Evolutionary conservation across 2,329 filamentous ascomycete species (phyloP).

Genomic region (Claviceps sp.): DNA sequence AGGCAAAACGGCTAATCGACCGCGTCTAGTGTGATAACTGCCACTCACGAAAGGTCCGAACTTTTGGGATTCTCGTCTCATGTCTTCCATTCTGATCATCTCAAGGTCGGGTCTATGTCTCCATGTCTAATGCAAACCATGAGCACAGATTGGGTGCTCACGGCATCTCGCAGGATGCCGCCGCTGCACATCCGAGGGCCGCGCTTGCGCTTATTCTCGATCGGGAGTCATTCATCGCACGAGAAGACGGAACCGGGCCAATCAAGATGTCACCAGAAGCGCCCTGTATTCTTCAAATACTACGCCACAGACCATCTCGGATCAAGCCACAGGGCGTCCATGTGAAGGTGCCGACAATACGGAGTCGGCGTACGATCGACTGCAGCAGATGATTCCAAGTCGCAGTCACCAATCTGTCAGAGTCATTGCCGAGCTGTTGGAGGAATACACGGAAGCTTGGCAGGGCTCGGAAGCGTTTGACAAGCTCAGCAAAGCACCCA

Average conservation of each 20-base stretch:
- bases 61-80: not conserved
- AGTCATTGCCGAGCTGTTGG: not conserved
- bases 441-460: not conserved
- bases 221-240: not conserved
- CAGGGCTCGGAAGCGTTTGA: not conserved
- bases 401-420: not conserved
- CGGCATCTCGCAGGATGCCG: not conserved
- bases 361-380: not conserved
- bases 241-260: not conserved
- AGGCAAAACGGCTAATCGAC: not conserved
- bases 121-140: not conserved
- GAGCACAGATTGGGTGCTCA: not conserved
- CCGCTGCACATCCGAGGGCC: not conserved
- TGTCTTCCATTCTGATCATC: not conserved
- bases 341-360: not conserved
- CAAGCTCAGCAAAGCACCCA: not conserved
- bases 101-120: no score
- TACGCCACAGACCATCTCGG: not conserved
- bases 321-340: not conserved
- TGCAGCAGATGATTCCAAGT: not conserved
- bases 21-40: not conserved
- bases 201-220: not conserved
- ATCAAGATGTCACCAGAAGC: not conserved
- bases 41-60: not conserved
- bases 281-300: no score